Conservation (phyloP, 2,329 filamentous ascomycete genomes). For the Penicillium sp. region DNA sequence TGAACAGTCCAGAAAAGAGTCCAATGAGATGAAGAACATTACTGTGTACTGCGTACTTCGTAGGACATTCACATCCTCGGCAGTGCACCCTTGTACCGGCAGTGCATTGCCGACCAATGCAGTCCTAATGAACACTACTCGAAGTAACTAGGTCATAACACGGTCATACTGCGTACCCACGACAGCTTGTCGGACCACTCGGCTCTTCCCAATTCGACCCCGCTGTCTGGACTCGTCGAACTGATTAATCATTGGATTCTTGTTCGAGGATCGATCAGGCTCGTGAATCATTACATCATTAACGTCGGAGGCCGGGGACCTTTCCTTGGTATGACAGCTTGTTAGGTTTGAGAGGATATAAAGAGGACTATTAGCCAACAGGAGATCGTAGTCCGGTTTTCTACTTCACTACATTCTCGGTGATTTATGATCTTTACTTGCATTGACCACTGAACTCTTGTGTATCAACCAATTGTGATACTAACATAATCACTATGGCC, state of each 20-base stretch:
- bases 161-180: conserved; percentile 7
- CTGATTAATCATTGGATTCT: conserved; percentile 7
- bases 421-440: no score
- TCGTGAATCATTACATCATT: conserved; percentile 16
- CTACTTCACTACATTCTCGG: not conserved
- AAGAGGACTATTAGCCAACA: not conserved
- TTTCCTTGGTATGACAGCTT: not conserved
- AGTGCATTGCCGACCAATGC: no score
- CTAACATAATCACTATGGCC: conserved; percentile 9
- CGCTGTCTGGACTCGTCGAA: not conserved
- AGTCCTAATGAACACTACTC: no score
- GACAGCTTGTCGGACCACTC: not conserved
- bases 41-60: no score
- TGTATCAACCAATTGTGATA: not conserved
- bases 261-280: not conserved
- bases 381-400: not conserved
- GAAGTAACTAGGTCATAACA: conserved; percentile 12
- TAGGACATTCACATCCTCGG: not conserved
- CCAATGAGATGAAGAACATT: no score
- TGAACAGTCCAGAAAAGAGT: not conserved
- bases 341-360: not conserved
- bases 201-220: not conserved
- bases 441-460: not conserved
- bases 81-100: no score
- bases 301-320: not conserved